phyloP scores from a whole-genome alignment of 163 green algal genomes.

The Volvox carteri region DNA sequence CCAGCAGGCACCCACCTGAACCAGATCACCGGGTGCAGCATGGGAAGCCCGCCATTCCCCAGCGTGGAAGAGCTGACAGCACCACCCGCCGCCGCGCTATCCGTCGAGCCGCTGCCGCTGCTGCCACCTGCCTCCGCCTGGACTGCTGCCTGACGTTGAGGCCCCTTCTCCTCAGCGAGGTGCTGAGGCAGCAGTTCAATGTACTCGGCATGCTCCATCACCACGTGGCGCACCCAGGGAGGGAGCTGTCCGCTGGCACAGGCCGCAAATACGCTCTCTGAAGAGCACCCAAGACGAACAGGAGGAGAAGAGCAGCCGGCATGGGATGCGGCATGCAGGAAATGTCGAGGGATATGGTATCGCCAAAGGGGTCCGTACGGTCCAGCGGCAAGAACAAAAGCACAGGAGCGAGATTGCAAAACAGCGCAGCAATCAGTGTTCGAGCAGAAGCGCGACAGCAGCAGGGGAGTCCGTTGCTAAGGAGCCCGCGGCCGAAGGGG shows the following conservation, averaged over 20 bases:
- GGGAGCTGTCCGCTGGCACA: slow-evolving; percentile 16
- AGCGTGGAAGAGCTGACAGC: background rate
- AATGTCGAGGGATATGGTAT: background rate
- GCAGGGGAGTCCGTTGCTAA: too few species aligned
- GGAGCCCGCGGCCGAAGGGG: too few species aligned
- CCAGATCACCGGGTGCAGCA: slow-evolving; percentile 27
- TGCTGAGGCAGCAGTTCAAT: slow-evolving; percentile 44
- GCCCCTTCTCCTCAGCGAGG: background rate
- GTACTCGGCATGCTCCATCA: slow-evolving; percentile 35
- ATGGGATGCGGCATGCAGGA: too few species aligned
- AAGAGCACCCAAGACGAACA: too few species aligned
- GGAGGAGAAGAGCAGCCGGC: too few species aligned
- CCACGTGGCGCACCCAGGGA: slow-evolving; percentile 39
- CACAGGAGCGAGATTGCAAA: background rate
- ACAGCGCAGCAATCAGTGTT: background rate
- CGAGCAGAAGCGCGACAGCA: background rate
- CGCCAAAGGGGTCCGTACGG: background rate
- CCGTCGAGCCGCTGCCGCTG: background rate
- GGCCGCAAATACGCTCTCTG: slow-evolving; percentile 23
- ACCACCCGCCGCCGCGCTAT: background rate
- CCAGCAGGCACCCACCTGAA: slow-evolving; percentile 38
- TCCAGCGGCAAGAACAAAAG: background rate
- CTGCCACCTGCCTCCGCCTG: background rate
- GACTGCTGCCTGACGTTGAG: background rate
- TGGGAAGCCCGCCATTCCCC: background rate